These are phyloP conservation scores for Alnus glutinosa DNA, from an alignment of 306 rosid genomes.

Conservation along the genomic window DNA sequence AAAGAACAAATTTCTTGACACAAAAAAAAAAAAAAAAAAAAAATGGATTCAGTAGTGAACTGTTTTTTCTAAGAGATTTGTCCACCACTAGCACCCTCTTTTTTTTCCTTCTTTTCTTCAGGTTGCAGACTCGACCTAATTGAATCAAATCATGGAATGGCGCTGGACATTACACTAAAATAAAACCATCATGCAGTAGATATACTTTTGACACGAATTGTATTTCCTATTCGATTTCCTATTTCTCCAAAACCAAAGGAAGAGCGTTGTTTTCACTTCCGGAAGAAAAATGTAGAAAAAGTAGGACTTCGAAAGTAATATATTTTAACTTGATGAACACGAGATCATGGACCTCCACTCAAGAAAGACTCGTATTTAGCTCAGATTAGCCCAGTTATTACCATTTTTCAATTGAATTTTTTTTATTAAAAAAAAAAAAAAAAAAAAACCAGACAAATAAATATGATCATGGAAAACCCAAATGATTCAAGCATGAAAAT, in stretches of 20 bases:
- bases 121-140: neutral
- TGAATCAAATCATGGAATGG: neutral
- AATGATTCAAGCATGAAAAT: neutral
- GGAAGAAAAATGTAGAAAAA: neutral
- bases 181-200: neutral
- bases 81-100: no score
- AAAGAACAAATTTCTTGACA: neutral
- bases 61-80: neutral
- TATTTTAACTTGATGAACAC: neutral
- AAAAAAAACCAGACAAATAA: neutral
- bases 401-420: neutral
- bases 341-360: conserved; percentile 4
- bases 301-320: neutral
- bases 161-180: neutral
- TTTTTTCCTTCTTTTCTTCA: neutral
- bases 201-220: neutral
- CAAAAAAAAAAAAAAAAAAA: neutral
- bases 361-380: neutral
- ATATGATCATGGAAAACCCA: neutral
- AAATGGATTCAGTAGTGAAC: neutral
- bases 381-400: neutral
- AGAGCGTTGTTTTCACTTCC: neutral
- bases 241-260: neutral
- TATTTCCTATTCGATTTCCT: neutral
- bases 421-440: neutral